phyloP scores from a whole-genome alignment of 345 rosid species.

The Camelina hispida region DNA sequence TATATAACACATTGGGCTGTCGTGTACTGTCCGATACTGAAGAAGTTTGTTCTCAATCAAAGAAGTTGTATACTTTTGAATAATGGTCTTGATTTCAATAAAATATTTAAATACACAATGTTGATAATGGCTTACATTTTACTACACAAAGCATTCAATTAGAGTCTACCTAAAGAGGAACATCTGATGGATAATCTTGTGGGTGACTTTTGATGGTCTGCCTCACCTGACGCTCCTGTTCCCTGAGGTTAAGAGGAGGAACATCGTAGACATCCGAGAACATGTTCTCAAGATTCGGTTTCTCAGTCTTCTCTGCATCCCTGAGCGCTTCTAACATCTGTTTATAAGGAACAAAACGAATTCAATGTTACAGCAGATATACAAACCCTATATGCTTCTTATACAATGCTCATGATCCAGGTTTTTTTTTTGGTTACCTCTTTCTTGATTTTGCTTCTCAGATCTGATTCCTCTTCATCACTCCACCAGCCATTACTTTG shows the following conservation, averaged over 20 bases:
- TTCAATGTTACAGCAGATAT: neutral
- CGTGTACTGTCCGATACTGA: neutral
- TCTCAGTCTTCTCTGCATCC: conserved; percentile 71
- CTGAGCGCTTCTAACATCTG: conserved; percentile 81
- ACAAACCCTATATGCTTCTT: neutral
- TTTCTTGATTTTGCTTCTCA: conserved; percentile 60
- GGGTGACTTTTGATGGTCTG: conserved; percentile 60
- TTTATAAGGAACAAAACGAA: conserved; percentile 20
- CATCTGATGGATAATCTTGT: conserved; percentile 71
- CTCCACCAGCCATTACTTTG: conserved; percentile 84
- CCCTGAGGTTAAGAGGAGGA: conserved; percentile 68
- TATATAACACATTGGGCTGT: neutral
- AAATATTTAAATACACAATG: neutral
- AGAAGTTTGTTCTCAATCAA: conserved; percentile 14
- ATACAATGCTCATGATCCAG: neutral
- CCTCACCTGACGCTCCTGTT: conserved; percentile 70
- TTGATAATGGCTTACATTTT: conserved; percentile 6
- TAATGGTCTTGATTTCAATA: conserved; percentile 8
- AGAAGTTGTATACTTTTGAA: conserved; percentile 6
- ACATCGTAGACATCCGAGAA: conserved; percentile 81
- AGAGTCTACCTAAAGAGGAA: conserved; percentile 54
- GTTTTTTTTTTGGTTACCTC: conserved; percentile 55
- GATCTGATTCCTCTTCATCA: conserved; percentile 60
- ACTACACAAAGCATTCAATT: conserved; percentile 7
- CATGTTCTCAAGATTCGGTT: conserved; percentile 64